Evolutionary conservation across 129 eudicot species (phyloP).

Genomic region (Apium graveolens): DNA sequence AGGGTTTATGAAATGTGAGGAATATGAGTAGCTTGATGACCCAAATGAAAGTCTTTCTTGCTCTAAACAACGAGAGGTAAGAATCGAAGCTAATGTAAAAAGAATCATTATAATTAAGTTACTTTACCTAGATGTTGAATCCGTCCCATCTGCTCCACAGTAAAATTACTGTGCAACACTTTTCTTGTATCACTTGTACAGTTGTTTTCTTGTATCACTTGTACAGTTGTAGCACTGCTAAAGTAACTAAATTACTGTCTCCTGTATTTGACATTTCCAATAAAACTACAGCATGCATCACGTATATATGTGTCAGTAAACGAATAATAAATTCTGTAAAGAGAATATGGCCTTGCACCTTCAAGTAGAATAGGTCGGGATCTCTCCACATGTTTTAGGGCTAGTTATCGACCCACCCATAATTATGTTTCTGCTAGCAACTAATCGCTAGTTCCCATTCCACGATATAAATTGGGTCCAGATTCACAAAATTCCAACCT

Average conservation of each 20-base stretch:
- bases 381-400: background rate
- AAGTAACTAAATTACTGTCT: conserved; percentile 1
- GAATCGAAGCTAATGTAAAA: background rate
- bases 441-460: too few relatives aligned
- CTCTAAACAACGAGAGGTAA: background rate
- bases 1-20: too few relatives aligned
- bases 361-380: background rate
- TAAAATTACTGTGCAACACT: background rate
- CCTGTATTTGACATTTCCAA: background rate
- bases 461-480: too few relatives aligned
- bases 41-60: background rate
- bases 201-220: too few relatives aligned
- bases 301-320: background rate
- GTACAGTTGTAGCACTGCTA: too few relatives aligned
- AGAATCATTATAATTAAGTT: background rate
- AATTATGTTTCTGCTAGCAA: too few relatives aligned
- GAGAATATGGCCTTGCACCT: background rate
- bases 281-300: background rate
- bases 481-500: too few relatives aligned
- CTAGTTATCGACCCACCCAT: background rate
- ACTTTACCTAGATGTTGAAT: background rate
- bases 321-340: background rate
- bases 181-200: background rate
- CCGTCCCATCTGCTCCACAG: background rate
- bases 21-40: background rate